phyloP scores from a whole-genome alignment of 2,329 filamentous ascomycete species.

The Calonectria crousiana region DNA sequence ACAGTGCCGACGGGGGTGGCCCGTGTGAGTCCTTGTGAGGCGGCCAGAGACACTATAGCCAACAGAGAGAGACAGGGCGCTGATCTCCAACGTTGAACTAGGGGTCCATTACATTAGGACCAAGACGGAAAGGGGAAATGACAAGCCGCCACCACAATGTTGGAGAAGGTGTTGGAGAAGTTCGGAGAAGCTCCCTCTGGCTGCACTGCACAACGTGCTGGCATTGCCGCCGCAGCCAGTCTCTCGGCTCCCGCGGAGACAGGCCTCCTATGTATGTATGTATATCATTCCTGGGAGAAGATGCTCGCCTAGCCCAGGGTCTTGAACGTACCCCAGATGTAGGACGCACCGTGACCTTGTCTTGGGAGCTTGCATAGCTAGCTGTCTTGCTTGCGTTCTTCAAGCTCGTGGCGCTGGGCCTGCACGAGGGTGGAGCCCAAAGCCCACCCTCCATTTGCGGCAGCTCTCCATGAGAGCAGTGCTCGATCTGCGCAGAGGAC shows the following conservation, averaged over 20 bases:
- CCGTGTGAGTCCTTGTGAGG: slow-evolving; percentile 26
- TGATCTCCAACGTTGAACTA: slow-evolving; percentile 36
- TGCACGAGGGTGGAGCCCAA: slow-evolving; percentile 37
- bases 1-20: slow-evolving; percentile 18
- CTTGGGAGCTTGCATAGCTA: slow-evolving; percentile 30
- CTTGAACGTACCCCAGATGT: slow-evolving; percentile 25
- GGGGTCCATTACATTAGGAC: slow-evolving; percentile 36
- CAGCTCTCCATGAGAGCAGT: slow-evolving; percentile 20
- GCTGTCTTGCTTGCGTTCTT: slow-evolving; percentile 34
- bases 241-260: slow-evolving; percentile 12
- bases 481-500: not conserved
- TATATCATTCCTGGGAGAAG: not conserved
- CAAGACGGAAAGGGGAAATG: slow-evolving; percentile 27
- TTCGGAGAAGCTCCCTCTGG: slow-evolving; percentile 20
- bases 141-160: slow-evolving; percentile 16
- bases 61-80: slow-evolving; percentile 21
- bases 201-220: not conserved
- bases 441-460: slow-evolving; percentile 30
- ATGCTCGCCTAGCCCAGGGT: slow-evolving; percentile 12
- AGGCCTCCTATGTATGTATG: slow-evolving; percentile 8
- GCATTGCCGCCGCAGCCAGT: not conserved
- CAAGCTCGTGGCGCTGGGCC: slow-evolving; percentile 25
- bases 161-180: slow-evolving; percentile 29
- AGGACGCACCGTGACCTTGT: slow-evolving; percentile 23
- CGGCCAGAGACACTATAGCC: slow-evolving; percentile 29